Base-by-base conservation (phyloP, 2,329 filamentous ascomycete species). In the Stagonosporopsis rhizophila region DNA sequence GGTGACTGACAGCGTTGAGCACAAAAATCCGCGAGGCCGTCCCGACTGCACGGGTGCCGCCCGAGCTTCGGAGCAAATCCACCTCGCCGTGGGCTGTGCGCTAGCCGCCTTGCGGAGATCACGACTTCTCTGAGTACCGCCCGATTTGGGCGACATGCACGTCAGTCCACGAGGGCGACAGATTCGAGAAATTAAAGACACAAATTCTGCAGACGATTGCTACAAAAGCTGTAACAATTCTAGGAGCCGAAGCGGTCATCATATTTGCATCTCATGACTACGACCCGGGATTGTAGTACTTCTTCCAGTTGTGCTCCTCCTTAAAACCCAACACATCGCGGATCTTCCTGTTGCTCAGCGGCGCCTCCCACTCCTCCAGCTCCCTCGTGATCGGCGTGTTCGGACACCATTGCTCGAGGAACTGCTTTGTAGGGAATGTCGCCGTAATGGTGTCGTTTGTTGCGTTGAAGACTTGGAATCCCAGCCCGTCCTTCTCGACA, bases 381-480 rank as follows among this genome's bases (percentile, higher is more conserved):
- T 85, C 79, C 45, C 84, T 74, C 23, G 80, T 84, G 39, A 88
- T 77, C 1, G 78, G 77, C 14, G 80, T 81, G 19, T 79, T 74
- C 0, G 84, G 84, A 50, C 78, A 81, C 9, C 73, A 73, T 64
- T 81, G 77, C 64, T 79, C 75, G 50, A 87, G 64, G 55, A 87
- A 85, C 53, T 83, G 77, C 39, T 73, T 75, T 0, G 84, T 86
- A 0, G 82, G 80, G 20, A 77, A 70, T 8, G 76, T 79, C 3
- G 82, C 82, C 0, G 85, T 88, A 44, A 87, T 87, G 2, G 79
- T 83, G 64, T 86, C 81, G 64, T 88, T 88, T 0, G 84, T 86
- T 1, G 85, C 85, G 65, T 88, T 88, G 72, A 88, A 88, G 0
- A 87, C 75, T 66, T 88, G 84, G 62, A 86, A 88, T 0, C 85